Evolutionary conservation across 345 rosid species (phyloP), one percentile per base, ranked within the genome.

Genomic region (Eutrema japonicum): DNA sequence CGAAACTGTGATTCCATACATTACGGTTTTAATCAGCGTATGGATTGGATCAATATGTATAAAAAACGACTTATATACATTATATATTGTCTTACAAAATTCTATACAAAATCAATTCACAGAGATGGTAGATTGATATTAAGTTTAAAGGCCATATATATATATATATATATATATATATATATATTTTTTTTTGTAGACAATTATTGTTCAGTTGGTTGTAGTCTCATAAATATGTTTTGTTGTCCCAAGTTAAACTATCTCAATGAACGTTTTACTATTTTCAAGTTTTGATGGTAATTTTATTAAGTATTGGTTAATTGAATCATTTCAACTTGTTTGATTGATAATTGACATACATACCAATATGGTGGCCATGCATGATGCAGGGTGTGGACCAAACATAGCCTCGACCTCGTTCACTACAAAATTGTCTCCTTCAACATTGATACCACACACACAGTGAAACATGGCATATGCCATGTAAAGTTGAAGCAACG

Each of bases 381-480:
- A 8, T 48, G 68, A 58, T 67, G 78, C 62, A 74, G 48, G 69
- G 68, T 61, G 14, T 52, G 42, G 43, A 75, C 69, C 74, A 52
- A 68, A 68, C 74, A 75, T 68, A 61, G 49, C 69, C 47, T 60
- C 57, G 47, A 61, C 69, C 74, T 75, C 64, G 74, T 45, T 42
- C n/a, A 36, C 79, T 56, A 75, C 73, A 68, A 60, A 61, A 13
- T 16, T 75, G 79, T 75, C 74, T 61, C 69, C 74, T 68, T 68
- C 49, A 61, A 75, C 79, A 68, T 43, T 60, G 42, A 68, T 68
- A 22, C 48, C 54, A 50, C 14, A 37, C 29, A 54, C 42, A 57
- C 11, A 30, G 27, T 51, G 45, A 4, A 0, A 7, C 58, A 38
- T 22, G 26, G 26, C 60, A 43, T 18, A 64, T 30, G 72, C 16